Conservation (phyloP, 2,329 filamentous ascomycete genomes). For the Whalleya microplaca region DNA sequence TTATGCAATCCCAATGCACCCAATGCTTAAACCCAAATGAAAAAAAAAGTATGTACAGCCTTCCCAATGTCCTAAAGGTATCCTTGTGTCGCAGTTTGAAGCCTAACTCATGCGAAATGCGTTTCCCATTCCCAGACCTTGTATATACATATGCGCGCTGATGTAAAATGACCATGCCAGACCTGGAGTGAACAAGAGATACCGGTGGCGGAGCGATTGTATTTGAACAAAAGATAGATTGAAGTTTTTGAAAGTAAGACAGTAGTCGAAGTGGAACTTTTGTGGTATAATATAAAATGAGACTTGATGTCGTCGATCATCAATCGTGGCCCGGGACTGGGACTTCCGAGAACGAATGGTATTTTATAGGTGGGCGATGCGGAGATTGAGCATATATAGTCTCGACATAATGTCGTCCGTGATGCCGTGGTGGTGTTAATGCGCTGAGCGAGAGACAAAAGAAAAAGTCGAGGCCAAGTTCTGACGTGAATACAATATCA, state of each 20-base stretch:
- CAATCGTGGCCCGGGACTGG: slow-evolving; percentile 15
- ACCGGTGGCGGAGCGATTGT: not conserved
- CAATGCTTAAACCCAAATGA: not conserved
- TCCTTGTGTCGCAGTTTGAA: not conserved
- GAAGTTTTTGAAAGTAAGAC: slow-evolving; percentile 12
- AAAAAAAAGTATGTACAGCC: not conserved
- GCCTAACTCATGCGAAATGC: not conserved
- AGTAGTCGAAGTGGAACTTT: slow-evolving; percentile 23
- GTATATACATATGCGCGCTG: not conserved
- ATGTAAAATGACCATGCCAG: not conserved
- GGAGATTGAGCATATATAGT: slow-evolving; percentile 9
- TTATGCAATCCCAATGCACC: not conserved
- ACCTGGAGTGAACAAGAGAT: not conserved
- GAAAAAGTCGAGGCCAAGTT: slow-evolving; percentile 12
- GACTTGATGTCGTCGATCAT: slow-evolving; percentile 19
- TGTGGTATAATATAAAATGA: slow-evolving; percentile 4
- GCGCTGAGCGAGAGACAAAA: slow-evolving; percentile 1
- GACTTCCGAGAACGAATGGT: not conserved
- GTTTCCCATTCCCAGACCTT: not conserved
- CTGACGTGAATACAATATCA: slow-evolving; percentile 3
- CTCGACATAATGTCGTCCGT: slow-evolving; percentile 4
- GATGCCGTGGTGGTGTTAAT: slow-evolving; percentile 13
- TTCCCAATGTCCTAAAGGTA: not conserved
- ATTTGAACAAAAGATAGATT: slow-evolving; percentile 1
- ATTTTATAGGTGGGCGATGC: not conserved